Conservation (phyloP, 805 yeast species). For the Pichia occidentalis region DNA sequence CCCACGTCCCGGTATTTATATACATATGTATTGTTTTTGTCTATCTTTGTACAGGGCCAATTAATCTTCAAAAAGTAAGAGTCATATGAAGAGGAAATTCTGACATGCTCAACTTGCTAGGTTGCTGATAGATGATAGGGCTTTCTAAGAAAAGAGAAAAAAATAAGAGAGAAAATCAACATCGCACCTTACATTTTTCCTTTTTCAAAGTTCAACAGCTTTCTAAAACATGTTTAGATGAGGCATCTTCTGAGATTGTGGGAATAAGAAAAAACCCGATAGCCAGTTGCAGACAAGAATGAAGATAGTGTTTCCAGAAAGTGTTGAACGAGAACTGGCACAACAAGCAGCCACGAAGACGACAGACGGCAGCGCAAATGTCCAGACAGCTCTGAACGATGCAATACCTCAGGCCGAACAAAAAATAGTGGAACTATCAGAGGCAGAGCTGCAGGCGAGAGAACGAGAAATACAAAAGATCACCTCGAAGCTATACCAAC, state of each 20-base stretch:
- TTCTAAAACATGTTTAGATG: no score
- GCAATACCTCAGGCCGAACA: background rate
- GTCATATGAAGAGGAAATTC: no score
- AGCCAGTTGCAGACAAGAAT: background rate
- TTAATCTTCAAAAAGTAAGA: no score
- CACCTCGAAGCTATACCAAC: conserved; percentile 23
- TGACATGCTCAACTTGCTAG: no score
- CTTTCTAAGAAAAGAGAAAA: no score
- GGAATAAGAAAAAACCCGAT: background rate
- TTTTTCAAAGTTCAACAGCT: background rate
- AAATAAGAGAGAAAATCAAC: no score
- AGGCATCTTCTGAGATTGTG: no score
- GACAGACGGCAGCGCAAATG: background rate
- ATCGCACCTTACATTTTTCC: conserved; percentile 1
- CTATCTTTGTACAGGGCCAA: no score
- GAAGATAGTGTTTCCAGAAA: conserved; percentile 11
- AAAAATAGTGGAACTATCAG: background rate
- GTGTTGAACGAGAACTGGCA: conserved; percentile 10
- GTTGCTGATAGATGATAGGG: no score
- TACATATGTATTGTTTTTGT: no score
- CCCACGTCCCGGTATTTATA: background rate
- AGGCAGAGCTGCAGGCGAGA: conserved; percentile 12
- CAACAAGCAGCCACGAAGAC: conserved; percentile 1
- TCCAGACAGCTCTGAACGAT: background rate
- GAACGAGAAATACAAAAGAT: conserved; percentile 16